Evolutionary conservation across 2,329 filamentous ascomycete genomes (phyloP).

Genomic region (Mycosphaerella sp.): DNA sequence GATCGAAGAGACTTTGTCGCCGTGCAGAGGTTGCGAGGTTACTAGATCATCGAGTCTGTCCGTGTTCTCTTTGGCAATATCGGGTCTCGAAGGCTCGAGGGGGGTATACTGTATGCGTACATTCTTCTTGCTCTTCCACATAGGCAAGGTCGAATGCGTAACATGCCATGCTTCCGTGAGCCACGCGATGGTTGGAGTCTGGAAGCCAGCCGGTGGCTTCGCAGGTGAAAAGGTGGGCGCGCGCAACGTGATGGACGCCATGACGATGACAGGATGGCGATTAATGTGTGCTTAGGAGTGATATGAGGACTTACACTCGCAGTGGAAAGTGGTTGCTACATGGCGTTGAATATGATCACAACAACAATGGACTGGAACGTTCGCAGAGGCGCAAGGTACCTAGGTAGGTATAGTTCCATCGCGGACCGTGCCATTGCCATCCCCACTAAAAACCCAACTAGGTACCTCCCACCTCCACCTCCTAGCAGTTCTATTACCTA

Average conservation of each 20-base stretch:
- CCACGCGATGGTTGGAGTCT: conserved; percentile 51
- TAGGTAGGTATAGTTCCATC: too few relatives aligned
- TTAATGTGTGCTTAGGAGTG: too few relatives aligned
- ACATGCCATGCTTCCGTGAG: conserved; percentile 64
- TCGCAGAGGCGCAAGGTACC: too few relatives aligned
- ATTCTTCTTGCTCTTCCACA: conserved; percentile 76
- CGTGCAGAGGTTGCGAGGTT: conserved; percentile 54
- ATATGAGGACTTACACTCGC: too few relatives aligned
- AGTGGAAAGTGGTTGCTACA: too few relatives aligned
- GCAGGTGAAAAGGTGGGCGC: conserved; percentile 31
- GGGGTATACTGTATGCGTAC: conserved; percentile 69
- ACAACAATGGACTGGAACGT: too few relatives aligned
- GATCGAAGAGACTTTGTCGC: conserved; percentile 53
- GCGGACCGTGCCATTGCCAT: too few relatives aligned
- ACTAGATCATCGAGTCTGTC: conserved; percentile 65
- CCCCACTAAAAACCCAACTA: too few relatives aligned
- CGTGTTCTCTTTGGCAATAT: conserved; percentile 31
- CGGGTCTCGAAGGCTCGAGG: conserved; percentile 38
- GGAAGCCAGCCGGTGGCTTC: conserved; percentile 28
- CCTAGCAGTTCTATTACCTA: too few relatives aligned
- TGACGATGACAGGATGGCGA: background rate
- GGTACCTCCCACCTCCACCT: too few relatives aligned
- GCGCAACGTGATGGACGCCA: conserved; percentile 25
- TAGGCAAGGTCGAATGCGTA: conserved; percentile 66
- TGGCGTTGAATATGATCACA: too few relatives aligned